Conservation (phyloP, 352 stramenopile genomes). For the Pythium sukuiense region DNA sequence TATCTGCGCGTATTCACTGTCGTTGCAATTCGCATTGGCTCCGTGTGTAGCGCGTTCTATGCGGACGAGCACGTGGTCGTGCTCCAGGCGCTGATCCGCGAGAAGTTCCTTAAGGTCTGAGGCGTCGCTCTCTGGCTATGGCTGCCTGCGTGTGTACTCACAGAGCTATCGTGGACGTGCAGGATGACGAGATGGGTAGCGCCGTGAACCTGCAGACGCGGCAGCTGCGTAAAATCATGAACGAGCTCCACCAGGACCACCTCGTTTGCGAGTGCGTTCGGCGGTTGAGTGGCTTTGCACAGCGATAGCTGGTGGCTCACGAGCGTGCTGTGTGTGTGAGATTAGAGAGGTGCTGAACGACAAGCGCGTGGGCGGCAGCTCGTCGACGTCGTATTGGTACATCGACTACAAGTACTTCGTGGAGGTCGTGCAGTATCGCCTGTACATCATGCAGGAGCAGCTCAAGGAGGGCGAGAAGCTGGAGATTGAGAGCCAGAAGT, state of each 20-base stretch:
- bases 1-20: slow-evolving; percentile 1
- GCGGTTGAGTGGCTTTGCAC: not conserved
- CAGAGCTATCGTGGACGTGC: not conserved
- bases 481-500: slow-evolving; percentile 87
- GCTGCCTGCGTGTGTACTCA: not conserved
- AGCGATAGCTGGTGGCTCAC: not conserved
- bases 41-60: slow-evolving; percentile 73
- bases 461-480: slow-evolving; percentile 85
- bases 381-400: slow-evolving; percentile 90
- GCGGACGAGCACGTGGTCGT: slow-evolving; percentile 88
- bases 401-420: slow-evolving; percentile 94
- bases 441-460: slow-evolving; percentile 88
- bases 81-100: slow-evolving; percentile 77
- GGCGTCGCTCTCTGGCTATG: not conserved
- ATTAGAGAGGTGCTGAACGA: slow-evolving; percentile 85
- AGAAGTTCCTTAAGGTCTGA: slow-evolving; percentile 86
- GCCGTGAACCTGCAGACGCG: slow-evolving; percentile 87
- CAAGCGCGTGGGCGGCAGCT: slow-evolving; percentile 80
- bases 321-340: not conserved
- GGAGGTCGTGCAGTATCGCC: slow-evolving; percentile 85
- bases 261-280: slow-evolving; percentile 78
- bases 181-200: slow-evolving; percentile 89
- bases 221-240: slow-evolving; percentile 89
- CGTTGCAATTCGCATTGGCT: not conserved
- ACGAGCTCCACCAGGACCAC: slow-evolving; percentile 83